Percentiles rank a stretch among this genome's conserved stretches.
Evolutionary conservation across 1,284 basidiomycete genomes (phyloP).

Genomic region (Pseudozyma thailandica): DNA sequence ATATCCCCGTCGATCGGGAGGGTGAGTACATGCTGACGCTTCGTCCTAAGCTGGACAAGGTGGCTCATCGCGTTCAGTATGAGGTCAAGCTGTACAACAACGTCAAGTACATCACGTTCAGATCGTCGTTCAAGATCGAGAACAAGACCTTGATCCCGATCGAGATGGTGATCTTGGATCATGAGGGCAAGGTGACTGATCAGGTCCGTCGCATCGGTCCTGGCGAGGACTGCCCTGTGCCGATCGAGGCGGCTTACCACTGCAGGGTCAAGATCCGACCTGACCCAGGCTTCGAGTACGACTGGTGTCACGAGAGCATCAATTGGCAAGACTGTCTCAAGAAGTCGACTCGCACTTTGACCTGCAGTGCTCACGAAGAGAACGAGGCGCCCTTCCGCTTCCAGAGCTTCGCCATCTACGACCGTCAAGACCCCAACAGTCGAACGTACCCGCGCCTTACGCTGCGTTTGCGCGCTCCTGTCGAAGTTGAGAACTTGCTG

Average conservation of each 20-base stretch:
- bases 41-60: slow-evolving; percentile 80
- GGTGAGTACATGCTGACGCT: slow-evolving; percentile 90
- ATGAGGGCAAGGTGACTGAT: slow-evolving; percentile 81
- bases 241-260: slow-evolving; percentile 88
- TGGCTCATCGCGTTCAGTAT: slow-evolving; percentile 84
- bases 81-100: slow-evolving; percentile 92
- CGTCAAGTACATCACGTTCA: slow-evolving; percentile 92
- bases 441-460: slow-evolving; percentile 80
- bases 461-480: slow-evolving; percentile 88
- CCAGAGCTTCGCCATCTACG: slow-evolving; percentile 89
- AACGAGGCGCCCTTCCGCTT: slow-evolving; percentile 93
- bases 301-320: slow-evolving; percentile 85
- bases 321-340: slow-evolving; percentile 87
- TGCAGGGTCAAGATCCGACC: slow-evolving; percentile 88
- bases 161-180: slow-evolving; percentile 90
- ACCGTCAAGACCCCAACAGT: slow-evolving; percentile 75
- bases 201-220: slow-evolving; percentile 88
- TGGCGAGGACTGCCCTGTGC: slow-evolving; percentile 88
- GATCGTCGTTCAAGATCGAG: slow-evolving; percentile 92
- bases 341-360: slow-evolving; percentile 81
- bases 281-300: slow-evolving; percentile 94
- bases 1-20: slow-evolving; percentile 91
- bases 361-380: slow-evolving; percentile 83
- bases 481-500: slow-evolving; percentile 95
- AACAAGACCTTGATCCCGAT: slow-evolving; percentile 92